Percentiles rank a stretch among this genome's conserved stretches.
phyloP scores from a whole-genome alignment of 768 basidiomycete genomes.

The Phylloporus sp. region DNA sequence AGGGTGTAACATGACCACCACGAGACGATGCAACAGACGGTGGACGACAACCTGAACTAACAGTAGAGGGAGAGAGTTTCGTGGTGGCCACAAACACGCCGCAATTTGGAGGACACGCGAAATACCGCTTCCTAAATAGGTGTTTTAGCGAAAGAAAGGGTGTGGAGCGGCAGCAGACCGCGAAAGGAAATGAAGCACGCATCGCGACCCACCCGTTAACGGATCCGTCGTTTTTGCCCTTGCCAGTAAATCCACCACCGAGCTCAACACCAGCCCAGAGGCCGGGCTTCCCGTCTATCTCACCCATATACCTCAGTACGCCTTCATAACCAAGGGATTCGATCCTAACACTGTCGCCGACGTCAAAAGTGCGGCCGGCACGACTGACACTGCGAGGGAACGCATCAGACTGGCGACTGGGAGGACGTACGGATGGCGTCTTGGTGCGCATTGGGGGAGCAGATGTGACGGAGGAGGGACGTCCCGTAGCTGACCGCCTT shows the following conservation, averaged over 20 bases:
- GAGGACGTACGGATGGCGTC: slow-evolving; percentile 55
- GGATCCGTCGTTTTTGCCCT: slow-evolving; percentile 93
- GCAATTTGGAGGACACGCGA: slow-evolving; percentile 76
- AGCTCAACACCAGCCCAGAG: slow-evolving; percentile 94
- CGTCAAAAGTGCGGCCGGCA: slow-evolving; percentile 47
- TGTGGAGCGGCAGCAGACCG: neutral
- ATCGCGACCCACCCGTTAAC: slow-evolving; percentile 72
- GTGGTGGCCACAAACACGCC: slow-evolving; percentile 86
- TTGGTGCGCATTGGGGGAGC: slow-evolving; percentile 44
- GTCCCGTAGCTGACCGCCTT: slow-evolving; percentile 46
- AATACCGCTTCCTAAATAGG: slow-evolving; percentile 68
- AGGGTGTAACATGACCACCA: slow-evolving; percentile 42
- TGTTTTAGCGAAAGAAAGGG: slow-evolving; percentile 10
- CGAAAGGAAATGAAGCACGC: neutral
- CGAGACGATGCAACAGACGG: slow-evolving; percentile 78
- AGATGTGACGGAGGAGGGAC: slow-evolving; percentile 62
- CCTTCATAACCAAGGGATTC: slow-evolving; percentile 91
- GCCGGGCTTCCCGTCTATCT: slow-evolving; percentile 85
- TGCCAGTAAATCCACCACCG: slow-evolving; percentile 76
- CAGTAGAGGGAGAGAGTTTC: slow-evolving; percentile 79
- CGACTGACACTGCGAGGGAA: slow-evolving; percentile 46
- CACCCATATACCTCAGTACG: slow-evolving; percentile 71
- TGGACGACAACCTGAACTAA: slow-evolving; percentile 58
- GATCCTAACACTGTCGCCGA: slow-evolving; percentile 82
- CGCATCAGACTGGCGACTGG: slow-evolving; percentile 65